Percentiles rank a stretch among this genome's conserved stretches.
phyloP scores from a whole-genome alignment of 192 early-diverging fungal species.

The Dissophora globulifera region DNA sequence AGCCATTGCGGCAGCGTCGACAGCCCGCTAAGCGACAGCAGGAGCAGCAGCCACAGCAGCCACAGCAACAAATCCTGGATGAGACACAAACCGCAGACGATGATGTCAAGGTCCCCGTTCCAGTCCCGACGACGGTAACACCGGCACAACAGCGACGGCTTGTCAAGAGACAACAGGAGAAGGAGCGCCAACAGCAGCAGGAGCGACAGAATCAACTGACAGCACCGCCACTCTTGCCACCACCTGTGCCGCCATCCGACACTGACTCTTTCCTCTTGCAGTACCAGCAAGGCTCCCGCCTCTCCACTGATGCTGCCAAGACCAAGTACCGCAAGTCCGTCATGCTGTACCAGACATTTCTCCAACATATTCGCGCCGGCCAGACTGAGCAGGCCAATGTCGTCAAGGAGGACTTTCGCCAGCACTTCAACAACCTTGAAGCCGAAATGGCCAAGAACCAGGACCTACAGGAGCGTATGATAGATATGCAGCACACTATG shows the following conservation, averaged over 20 bases:
- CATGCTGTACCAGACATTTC: neutral
- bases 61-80: too few relatives aligned
- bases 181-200: slow-evolving; percentile 5
- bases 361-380: slow-evolving; percentile 5
- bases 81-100: too few relatives aligned
- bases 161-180: neutral
- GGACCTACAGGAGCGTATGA: slow-evolving; percentile 3
- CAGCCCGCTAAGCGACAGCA: too few relatives aligned
- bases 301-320: neutral
- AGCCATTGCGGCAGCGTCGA: too few relatives aligned
- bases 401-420: slow-evolving; percentile 13
- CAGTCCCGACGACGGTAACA: too few relatives aligned
- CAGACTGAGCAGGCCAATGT: slow-evolving; percentile 9
- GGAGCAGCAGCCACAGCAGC: too few relatives aligned
- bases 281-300: neutral
- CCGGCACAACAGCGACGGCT: too few relatives aligned
- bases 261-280: neutral
- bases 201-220: neutral
- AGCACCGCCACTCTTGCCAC: neutral
- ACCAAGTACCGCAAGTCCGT: slow-evolving; percentile 4
- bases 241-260: neutral
- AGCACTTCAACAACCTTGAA: neutral
- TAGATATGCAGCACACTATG: slow-evolving; percentile 16
- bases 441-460: slow-evolving; percentile 10
- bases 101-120: too few relatives aligned